Conservation (phyloP, 208 protist genomes). For the Acanthamoeba healyi region DNA sequence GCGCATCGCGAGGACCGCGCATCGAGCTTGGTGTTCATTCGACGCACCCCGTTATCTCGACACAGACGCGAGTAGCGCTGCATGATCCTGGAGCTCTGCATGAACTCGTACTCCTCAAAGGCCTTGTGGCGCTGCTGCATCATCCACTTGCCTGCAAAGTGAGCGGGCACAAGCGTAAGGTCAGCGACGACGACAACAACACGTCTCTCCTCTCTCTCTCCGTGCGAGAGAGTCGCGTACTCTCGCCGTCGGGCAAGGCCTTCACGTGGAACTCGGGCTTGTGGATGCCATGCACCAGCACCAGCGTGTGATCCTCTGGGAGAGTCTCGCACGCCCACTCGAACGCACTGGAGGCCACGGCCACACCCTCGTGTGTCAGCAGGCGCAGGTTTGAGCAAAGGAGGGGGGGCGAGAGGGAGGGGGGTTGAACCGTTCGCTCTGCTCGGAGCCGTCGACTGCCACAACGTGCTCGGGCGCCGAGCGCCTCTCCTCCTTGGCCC, state of each 20-base stretch:
- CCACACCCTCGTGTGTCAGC: no score
- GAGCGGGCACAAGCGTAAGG: no score
- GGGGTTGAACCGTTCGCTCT: not conserved
- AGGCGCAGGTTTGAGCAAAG: not conserved
- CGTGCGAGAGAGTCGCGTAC: not conserved
- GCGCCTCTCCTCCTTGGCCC: not conserved
- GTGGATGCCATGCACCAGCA: constrained; percentile 46
- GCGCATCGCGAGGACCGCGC: no score
- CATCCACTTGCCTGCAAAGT: not conserved
- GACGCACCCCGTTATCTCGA: not conserved
- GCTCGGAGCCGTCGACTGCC: constrained; percentile 22
- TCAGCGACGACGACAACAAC: no score
- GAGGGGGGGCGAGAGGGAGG: not conserved
- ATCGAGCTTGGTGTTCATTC: no score
- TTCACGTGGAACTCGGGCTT: not conserved
- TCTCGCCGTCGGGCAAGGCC: not conserved
- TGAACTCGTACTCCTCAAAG: constrained; percentile 56
- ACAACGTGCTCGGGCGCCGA: not conserved
- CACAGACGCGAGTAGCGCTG: constrained; percentile 14
- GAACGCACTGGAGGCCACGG: constrained; percentile 41
- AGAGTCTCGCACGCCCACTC: constrained; percentile 40
- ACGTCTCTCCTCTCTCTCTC: no score
- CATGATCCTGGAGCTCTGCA: constrained; percentile 9
- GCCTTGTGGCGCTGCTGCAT: constrained; percentile 30
- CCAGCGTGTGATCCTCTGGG: constrained; percentile 42